Base-by-base conservation (phyloP, 1,139 yeast species). In the Suhomyces chickasaworum region DNA sequence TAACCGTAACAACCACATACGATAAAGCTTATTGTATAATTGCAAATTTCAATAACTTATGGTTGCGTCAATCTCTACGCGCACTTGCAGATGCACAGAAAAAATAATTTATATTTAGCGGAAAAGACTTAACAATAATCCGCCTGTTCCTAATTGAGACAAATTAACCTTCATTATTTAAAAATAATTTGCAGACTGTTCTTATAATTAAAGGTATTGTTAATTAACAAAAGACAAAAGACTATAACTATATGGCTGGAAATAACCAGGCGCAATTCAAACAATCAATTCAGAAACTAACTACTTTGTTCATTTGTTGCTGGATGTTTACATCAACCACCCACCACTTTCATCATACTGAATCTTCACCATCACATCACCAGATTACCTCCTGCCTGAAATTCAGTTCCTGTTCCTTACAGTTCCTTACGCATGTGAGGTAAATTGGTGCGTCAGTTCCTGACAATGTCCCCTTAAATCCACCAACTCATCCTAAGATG, bases 21-120 rank as follows among this genome's bases (percentile, higher is more conserved):
- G 44, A 34, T 38, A 33, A 33, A 30, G 32, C 37, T 22, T 37
- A 46, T 46, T 46, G 48, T 46, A 36, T 4, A 5, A 34, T 30
- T 45, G 47, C 47, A 45, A 45, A 45, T 37, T 45, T 33, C 47
- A 44, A 44, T 35, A 20, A 12, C 9, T 21, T 29, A 13, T 7
- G 12, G 21, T 17, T 37, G 42, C 42, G 42, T 34, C 35, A 30
- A 36, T 31, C 38, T 36, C 8, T 17, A 29, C 38, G 46, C 46
- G 40, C 36, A 39, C 15, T 42, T 37, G 45, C 38, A 20, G 12
- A 20, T 7, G 22, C 22, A 7, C 18, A 17, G 23, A 32, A 31
- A 36, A 44, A 39, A 31, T 36, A 22, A 13, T 37, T 21, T 33
- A 15, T 12, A 15, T 13, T 13, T 23, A 23, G 27, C 5, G 12